phyloP scores from a whole-genome alignment of 75 land plant species.

The Pseudotsuga menziesii region DNA sequence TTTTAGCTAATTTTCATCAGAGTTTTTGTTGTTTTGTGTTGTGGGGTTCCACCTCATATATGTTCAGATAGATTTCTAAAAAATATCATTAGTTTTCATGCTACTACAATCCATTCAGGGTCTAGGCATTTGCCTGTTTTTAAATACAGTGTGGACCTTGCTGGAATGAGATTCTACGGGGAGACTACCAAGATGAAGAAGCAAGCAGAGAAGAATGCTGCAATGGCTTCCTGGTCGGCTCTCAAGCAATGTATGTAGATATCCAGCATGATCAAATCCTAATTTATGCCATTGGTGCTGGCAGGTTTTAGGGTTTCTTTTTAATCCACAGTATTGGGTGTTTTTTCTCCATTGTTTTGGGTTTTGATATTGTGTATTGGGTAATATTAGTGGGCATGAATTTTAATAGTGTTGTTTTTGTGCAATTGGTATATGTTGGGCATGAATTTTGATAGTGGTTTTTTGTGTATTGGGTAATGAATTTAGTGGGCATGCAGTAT shows the following conservation, averaged over 20 bases:
- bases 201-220: conserved; percentile 45
- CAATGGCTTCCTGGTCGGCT: conserved; percentile 32
- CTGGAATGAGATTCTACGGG: conserved; percentile 30
- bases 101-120: conserved; percentile 19
- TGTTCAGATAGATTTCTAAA: too few relatives aligned
- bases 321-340: too few relatives aligned
- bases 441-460: neutral
- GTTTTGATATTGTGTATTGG: neutral
- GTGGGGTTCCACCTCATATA: too few relatives aligned
- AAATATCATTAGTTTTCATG: too few relatives aligned
- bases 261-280: neutral
- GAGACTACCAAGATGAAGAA: conserved; percentile 42
- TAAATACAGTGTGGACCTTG: conserved; percentile 32
- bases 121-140: conserved; percentile 26
- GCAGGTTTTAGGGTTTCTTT: too few relatives aligned
- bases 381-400: too few relatives aligned
- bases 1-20: too few relatives aligned
- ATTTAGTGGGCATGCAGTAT: conserved; percentile 12
- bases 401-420: neutral
- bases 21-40: too few relatives aligned
- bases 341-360: neutral
- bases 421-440: too few relatives aligned
- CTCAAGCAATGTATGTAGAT: conserved; percentile 24
- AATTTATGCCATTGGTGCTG: neutral
- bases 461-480: neutral